These are phyloP conservation scores for Yamadazyma jaroonii DNA, from an alignment of 1,139 yeast genomes.

Conservation along the genomic window DNA sequence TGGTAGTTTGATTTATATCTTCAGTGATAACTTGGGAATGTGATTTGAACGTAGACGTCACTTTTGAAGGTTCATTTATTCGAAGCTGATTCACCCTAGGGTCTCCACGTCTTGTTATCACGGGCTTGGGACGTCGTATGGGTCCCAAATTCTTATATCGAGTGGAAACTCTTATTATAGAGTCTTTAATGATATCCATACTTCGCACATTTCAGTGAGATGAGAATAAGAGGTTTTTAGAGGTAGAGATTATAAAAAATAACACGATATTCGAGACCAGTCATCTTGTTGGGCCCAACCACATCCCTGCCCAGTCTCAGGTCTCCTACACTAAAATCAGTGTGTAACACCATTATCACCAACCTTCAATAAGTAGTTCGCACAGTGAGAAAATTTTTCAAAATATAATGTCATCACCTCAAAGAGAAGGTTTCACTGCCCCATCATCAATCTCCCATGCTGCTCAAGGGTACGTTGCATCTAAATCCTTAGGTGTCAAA, in stretches of 20 bases:
- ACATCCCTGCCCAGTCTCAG: no score
- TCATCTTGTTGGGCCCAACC: no score
- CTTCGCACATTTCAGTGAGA: slow-evolving; percentile 1
- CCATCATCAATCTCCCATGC: slow-evolving; percentile 76
- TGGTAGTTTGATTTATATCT: no score
- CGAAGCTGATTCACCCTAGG: neutral
- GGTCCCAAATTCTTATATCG: slow-evolving; percentile 1
- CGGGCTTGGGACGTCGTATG: slow-evolving; percentile 1
- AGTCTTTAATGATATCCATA: slow-evolving; percentile 4
- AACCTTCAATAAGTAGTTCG: neutral
- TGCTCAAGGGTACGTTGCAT: slow-evolving; percentile 53
- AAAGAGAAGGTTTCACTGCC: slow-evolving; percentile 92
- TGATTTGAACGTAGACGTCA: no score
- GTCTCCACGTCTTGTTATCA: neutral
- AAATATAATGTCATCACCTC: slow-evolving; percentile 50
- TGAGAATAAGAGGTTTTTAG: no score
- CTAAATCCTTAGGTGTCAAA: slow-evolving; percentile 79
- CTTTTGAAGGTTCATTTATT: no score
- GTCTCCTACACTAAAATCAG: no score
- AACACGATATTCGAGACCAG: no score
- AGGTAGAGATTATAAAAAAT: no score
- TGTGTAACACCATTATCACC: neutral
- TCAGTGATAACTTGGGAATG: no score
- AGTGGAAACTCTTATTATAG: slow-evolving; percentile 1
- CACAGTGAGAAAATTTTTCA: slow-evolving; percentile 5